Base-by-base conservation (phyloP, 2,329 filamentous ascomycete genomes). In the Beauveria bassiana region DNA sequence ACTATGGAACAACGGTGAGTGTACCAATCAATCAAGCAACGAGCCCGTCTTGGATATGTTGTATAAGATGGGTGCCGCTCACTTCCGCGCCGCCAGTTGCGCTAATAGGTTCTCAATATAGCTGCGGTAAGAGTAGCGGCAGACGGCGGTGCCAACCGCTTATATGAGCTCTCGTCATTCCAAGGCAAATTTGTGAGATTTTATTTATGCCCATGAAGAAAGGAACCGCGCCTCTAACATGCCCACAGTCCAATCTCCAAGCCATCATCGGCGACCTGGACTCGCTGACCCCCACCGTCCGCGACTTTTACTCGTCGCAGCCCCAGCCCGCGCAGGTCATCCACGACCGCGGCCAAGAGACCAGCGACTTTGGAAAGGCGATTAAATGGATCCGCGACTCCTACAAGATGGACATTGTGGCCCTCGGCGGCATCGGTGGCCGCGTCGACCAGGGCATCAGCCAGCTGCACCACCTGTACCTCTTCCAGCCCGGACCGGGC, bases 361-460 rank as follows among this genome's bases (percentile, higher is more conserved):
- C 87, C 22, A 96, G 95, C 31, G 95, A 99, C 73, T 96, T 98
- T 68, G 87, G 84, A 68, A 99, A 99, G 78, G 90, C 86, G 68
- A 83, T 89, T 66, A 79, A 74, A 66, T 87, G 81, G 74, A 81
- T 86, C 65, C 81, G 81, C 53, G 67, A 68, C 3, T 67, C 72
- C 5, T 34, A 64, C 24, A 66, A 69, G 1, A 70, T 81, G 55
- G 82, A 93, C 69, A 86, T 96, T n/a, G 79, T 96, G 14, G 86
- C 90, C 43, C 77, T 97, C 7, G 93, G 93, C 46, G 91, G 93
- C 2, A 81, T 98, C 0, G 91, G 91, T 49, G 95, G 95, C 7
- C 86, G 95, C 34, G 89, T 98, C 18, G 95, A 99, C 73, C 95
- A 99, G 72, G 93, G 89, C 1, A 81, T 99, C 53, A 92, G 91